Base-by-base conservation (phyloP, 2,329 filamentous ascomycete genomes). In the Xylaria sp. region DNA sequence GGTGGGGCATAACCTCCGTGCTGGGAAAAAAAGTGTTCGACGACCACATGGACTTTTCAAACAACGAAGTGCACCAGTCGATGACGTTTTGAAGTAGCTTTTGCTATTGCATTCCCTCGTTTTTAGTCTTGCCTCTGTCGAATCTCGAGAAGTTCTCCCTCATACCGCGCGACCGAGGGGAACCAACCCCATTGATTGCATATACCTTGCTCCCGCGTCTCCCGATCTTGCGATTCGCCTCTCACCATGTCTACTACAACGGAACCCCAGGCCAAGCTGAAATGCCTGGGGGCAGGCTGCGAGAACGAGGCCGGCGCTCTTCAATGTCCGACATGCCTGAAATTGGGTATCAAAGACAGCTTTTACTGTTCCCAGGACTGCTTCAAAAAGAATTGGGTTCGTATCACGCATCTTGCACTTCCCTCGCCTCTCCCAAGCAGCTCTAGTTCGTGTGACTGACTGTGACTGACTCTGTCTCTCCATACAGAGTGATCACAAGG, bases 291-390 rank as follows among this genome's bases (percentile, higher is more conserved):
- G 49, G 83, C 83, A 60, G 92, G 96, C 76, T 99, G 95, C 82
- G 83, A 85, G 40, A 97, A 97, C 66, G 89, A 94, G 66, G 93
- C 93, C 59, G 89, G 92, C 63, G 83, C 88, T 55, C 81, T 99
- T 47, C 93, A 98, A 77, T 99, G 95, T 78, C 95, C 95, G 56
- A 98, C 92, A 51, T 99, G 95, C 76, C 84, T 97, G 72, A 97
- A 97, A 79, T 81, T 93, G 44, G 91, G 90, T 55, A 89, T 88
- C 71, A 88, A 93, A 74, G 92, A 95, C 73, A 96, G 92, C 80
- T 97, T 88, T 79, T 99, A 98, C 81, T 99, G 95, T 82, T 93
- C 93, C 27, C 95, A 99, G 78, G 95, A 98, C 71, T 99, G 95
- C 83, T 99, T 99, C 81, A 98, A 97, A 84, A 90, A 88, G 78